Base-by-base conservation (phyloP, 2,329 filamentous ascomycete species). In the Ilyonectria mors-panacis region DNA sequence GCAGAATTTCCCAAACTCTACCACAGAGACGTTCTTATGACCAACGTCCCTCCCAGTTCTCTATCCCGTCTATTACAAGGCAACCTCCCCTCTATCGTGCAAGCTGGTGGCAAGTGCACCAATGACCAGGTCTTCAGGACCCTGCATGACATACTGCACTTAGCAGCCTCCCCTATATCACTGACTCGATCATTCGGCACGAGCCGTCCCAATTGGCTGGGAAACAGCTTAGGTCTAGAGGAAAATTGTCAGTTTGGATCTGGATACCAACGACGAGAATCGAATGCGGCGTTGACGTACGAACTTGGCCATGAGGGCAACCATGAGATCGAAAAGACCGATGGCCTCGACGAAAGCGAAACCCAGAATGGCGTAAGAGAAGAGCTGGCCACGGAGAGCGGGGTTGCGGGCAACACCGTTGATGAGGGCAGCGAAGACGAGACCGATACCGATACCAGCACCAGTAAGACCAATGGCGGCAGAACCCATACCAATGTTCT, bases 261-360 rank as follows among this genome's bases (percentile, higher is more conserved):
- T 33, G 26, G 21, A 54, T 19, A 59, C 8, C 21, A 26, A 9
- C 4, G 26, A 26, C 17, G 30, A 21, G 37, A 10, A n/a, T 70
- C 8, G 51, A 8, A 37, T n/a, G 17, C 30, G 60, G 67, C 37
- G 37, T 63, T 69, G 63, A 90, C 88, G 79, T 89, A 93, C 91
- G 87, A 93, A 93, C 89, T 94, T 94, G 92, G 92, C 93, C 92
- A 94, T 94, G 88, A 94, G 93, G 87, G 92, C 92, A 94, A 94
- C 90, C 92, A 94, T 94, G 81, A 94, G 91, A 81, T 94, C 92
- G 91, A 94, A 94, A 82, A 94, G 91, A 92, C 92, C 92, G 79
- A 93, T 94, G 87, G 94, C 93, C 85, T 96, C 94, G 85, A 95
- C 93, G 92, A 96, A 96, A 83, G 93, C 94, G 88, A 96, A 96